Evolutionary conservation across 2,329 filamentous ascomycete genomes (phyloP).

Genomic region (Coccinonectria pachysandricola): DNA sequence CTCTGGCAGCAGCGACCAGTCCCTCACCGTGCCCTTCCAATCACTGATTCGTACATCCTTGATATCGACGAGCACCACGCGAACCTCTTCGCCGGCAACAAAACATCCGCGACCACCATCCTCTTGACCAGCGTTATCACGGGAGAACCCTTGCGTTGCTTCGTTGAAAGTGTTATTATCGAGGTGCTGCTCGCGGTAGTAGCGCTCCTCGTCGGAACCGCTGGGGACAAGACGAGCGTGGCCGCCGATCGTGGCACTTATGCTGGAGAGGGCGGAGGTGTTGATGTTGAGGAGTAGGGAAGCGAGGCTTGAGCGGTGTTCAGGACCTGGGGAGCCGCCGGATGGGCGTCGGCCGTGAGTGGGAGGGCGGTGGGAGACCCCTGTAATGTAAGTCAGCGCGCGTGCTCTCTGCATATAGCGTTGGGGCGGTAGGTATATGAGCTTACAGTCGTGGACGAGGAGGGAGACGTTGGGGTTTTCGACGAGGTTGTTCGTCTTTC

Average conservation of each 20-base stretch:
- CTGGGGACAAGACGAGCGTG: slow-evolving; percentile 60
- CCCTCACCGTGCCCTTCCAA: slow-evolving; percentile 87
- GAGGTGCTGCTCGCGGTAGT: slow-evolving; percentile 73
- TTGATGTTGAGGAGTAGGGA: slow-evolving; percentile 84
- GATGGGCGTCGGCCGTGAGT: slow-evolving; percentile 52
- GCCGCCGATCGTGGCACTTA: slow-evolving; percentile 92
- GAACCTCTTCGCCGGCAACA: slow-evolving; percentile 71
- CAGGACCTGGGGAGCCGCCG: slow-evolving; percentile 53
- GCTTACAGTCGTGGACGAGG: slow-evolving; percentile 84
- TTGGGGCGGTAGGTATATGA: no score
- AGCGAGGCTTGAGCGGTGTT: slow-evolving; percentile 64
- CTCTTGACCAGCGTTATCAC: slow-evolving; percentile 27
- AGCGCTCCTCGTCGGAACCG: slow-evolving; percentile 73
- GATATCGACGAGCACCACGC: slow-evolving; percentile 79
- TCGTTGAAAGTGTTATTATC: slow-evolving; percentile 85
- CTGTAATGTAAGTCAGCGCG: slow-evolving; percentile 24
- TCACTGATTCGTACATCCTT: slow-evolving; percentile 81
- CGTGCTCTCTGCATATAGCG: no score
- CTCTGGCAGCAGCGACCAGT: slow-evolving; percentile 49
- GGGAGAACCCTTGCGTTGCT: slow-evolving; percentile 27
- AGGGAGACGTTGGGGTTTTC: slow-evolving; percentile 81
- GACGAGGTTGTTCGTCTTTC: slow-evolving; percentile 72
- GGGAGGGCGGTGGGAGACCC: slow-evolving; percentile 86
- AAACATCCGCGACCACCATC: slow-evolving; percentile 54
- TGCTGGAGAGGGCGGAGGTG: slow-evolving; percentile 74